Conservation (phyloP, 2,329 filamentous ascomycete species). For the Colletotrichum liaoningense region DNA sequence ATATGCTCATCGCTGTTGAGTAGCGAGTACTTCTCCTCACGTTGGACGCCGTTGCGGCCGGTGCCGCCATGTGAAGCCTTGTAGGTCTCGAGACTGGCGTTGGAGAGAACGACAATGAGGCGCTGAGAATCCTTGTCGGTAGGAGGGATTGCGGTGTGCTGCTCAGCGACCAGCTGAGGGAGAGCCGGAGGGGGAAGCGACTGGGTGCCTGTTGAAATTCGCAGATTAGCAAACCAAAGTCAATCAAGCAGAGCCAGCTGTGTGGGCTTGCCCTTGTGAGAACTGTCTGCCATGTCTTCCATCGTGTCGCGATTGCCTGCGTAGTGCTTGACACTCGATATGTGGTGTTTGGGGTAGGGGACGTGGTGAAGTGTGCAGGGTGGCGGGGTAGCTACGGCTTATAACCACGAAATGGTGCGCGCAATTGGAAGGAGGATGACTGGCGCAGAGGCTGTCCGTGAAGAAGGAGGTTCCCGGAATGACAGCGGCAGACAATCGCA, state of each 20-base stretch:
- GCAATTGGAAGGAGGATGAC: not conserved
- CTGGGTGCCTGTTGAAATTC: slow-evolving; percentile 77
- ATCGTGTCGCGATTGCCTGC: not conserved
- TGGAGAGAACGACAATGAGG: slow-evolving; percentile 94
- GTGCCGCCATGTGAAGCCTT: slow-evolving; percentile 83
- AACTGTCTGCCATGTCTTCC: not conserved
- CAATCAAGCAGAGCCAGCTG: not conserved
- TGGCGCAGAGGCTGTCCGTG: not conserved
- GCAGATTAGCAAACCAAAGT: not conserved
- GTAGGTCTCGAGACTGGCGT: slow-evolving; percentile 98
- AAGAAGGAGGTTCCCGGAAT: not conserved
- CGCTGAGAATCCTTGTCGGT: slow-evolving; percentile 92
- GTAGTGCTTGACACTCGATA: not conserved
- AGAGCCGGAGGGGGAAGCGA: slow-evolving; percentile 92
- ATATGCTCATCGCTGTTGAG: slow-evolving; percentile 99
- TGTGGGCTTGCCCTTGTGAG: slow-evolving; percentile 10
- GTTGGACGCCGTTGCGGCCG: slow-evolving; percentile 71
- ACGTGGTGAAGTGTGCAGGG: not conserved
- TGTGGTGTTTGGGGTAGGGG: not conserved
- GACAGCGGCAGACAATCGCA: not conserved
- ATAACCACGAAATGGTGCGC: not conserved
- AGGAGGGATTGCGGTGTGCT: slow-evolving; percentile 84
- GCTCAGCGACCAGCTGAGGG: slow-evolving; percentile 92
- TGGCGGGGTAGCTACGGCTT: not conserved
- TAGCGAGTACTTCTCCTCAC: slow-evolving; percentile 96